Conservation (phyloP, 495 filamentous ascomycete species). For the Tuber borchii region DNA sequence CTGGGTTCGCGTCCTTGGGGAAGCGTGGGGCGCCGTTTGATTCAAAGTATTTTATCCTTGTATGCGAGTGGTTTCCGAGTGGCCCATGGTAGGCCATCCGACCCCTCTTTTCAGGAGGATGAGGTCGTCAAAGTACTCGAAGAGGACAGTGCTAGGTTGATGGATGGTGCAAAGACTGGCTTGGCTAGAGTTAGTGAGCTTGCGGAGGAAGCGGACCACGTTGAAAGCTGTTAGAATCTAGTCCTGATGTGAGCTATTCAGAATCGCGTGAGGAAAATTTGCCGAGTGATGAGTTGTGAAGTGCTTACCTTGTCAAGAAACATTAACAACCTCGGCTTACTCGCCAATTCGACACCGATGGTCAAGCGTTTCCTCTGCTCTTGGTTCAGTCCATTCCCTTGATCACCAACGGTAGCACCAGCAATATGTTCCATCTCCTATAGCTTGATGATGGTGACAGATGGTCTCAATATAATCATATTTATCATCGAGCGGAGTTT, state of each 20-base stretch:
- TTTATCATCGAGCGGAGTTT: slow-evolving; percentile 53
- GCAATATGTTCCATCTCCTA: slow-evolving; percentile 55
- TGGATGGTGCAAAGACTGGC: slow-evolving; percentile 69
- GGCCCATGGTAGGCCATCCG: slow-evolving; percentile 66
- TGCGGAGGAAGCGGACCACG: slow-evolving; percentile 59
- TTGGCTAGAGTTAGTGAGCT: slow-evolving; percentile 61
- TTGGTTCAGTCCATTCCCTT: slow-evolving; percentile 52
- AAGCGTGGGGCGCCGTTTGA: slow-evolving; percentile 57
- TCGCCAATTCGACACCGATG: slow-evolving; percentile 63
- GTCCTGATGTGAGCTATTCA: slow-evolving; percentile 57
- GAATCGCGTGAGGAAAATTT: neutral
- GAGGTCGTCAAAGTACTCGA: slow-evolving; percentile 67
- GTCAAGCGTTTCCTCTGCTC: slow-evolving; percentile 61
- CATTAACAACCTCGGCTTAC: slow-evolving; percentile 60
- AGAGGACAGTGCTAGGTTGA: slow-evolving; percentile 64
- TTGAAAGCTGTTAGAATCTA: slow-evolving; percentile 61
- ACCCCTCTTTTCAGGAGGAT: slow-evolving; percentile 64
- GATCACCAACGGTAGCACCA: slow-evolving; percentile 51
- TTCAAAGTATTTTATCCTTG: slow-evolving; percentile 60
- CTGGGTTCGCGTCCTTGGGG: slow-evolving; percentile 54
- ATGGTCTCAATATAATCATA: slow-evolving; percentile 56
- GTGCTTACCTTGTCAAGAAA: slow-evolving; percentile 59
- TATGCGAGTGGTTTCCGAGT: slow-evolving; percentile 50
- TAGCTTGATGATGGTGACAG: slow-evolving; percentile 52
- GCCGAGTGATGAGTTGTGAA: neutral